Percentiles rank a stretch among this genome's conserved stretches.
phyloP scores from a whole-genome alignment of 2,329 filamentous ascomycete species.

The Botrytis medusae region DNA sequence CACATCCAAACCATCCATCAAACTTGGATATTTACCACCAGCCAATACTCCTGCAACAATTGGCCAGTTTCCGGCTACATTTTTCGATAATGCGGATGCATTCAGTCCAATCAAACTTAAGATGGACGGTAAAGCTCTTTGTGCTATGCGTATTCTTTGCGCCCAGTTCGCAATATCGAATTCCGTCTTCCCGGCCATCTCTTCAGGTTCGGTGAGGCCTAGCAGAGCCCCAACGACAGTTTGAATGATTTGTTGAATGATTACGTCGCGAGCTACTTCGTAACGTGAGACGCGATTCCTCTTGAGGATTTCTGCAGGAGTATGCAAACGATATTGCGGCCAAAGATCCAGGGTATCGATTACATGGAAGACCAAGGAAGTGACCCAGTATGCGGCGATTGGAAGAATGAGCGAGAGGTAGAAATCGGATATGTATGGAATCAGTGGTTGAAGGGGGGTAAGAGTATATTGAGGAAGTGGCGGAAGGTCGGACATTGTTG shows the following conservation, averaged over 20 bases:
- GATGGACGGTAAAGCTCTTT: slow-evolving; percentile 72
- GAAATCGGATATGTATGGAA: slow-evolving; percentile 79
- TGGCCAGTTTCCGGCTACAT: slow-evolving; percentile 68
- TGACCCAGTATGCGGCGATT: slow-evolving; percentile 81
- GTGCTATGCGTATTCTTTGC: slow-evolving; percentile 73
- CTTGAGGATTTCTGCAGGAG: slow-evolving; percentile 84
- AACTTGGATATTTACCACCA: slow-evolving; percentile 77
- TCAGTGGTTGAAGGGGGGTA: slow-evolving; percentile 65
- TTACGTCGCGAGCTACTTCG: slow-evolving; percentile 86
- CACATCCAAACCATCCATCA: slow-evolving; percentile 59
- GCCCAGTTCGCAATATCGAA: slow-evolving; percentile 92
- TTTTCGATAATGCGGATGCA: slow-evolving; percentile 71
- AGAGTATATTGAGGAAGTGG: slow-evolving; percentile 82
- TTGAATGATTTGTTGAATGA: slow-evolving; percentile 90
- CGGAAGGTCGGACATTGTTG: slow-evolving; percentile 63
- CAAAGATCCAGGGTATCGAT: slow-evolving; percentile 85
- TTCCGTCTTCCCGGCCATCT: slow-evolving; percentile 73
- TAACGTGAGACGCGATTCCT: slow-evolving; percentile 85
- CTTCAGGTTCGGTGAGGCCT: slow-evolving; percentile 68
- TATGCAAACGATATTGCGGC: slow-evolving; percentile 90
- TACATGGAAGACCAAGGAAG: slow-evolving; percentile 78
- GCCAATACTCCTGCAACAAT: slow-evolving; percentile 72
- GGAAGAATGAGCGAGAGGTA: slow-evolving; percentile 74
- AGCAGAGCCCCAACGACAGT: slow-evolving; percentile 68
- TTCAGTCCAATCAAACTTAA: slow-evolving; percentile 75